These are phyloP conservation scores for Hericium erinaceus DNA, from an alignment of 768 basidiomycete genomes.

Conservation along the genomic window DNA sequence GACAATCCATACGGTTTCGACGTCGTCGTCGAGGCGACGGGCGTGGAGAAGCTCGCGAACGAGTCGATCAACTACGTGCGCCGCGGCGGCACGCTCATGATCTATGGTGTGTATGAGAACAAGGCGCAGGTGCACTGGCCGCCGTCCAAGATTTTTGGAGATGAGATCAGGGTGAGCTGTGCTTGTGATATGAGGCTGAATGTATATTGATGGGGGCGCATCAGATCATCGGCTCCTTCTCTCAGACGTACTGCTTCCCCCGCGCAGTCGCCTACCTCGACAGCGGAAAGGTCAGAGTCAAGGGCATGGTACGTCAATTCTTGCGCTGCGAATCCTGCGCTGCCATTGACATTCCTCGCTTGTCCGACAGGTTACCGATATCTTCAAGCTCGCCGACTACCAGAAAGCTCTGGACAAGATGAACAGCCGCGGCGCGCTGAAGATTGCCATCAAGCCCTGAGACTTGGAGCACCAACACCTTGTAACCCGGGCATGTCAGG, in stretches of 20 bases:
- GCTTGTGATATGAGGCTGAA: neutral
- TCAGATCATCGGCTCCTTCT: slow-evolving; percentile 86
- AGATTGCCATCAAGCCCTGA: slow-evolving; percentile 43
- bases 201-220: too few species aligned
- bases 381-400: slow-evolving; percentile 49
- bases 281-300: slow-evolving; percentile 70
- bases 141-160: slow-evolving; percentile 69
- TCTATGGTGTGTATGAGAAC: slow-evolving; percentile 88
- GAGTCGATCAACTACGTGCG: slow-evolving; percentile 86
- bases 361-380: slow-evolving; percentile 38
- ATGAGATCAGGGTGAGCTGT: slow-evolving; percentile 49
- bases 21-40: slow-evolving; percentile 76
- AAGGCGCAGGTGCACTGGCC: slow-evolving; percentile 80
- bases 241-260: slow-evolving; percentile 85
- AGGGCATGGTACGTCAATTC: slow-evolving; percentile 55
- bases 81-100: slow-evolving; percentile 75
- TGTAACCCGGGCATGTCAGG: neutral
- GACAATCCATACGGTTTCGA: slow-evolving; percentile 87
- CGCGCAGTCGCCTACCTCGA: slow-evolving; percentile 86
- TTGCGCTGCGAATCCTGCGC: neutral
- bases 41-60: slow-evolving; percentile 80
- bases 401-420: slow-evolving; percentile 60
- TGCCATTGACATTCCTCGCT: neutral
- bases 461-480: neutral
- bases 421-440: slow-evolving; percentile 44